Evolutionary conservation across 2,329 filamentous ascomycete genomes (phyloP), one percentile per base, ranked within the genome.

Genomic region (Ophiostoma perfectum): DNA sequence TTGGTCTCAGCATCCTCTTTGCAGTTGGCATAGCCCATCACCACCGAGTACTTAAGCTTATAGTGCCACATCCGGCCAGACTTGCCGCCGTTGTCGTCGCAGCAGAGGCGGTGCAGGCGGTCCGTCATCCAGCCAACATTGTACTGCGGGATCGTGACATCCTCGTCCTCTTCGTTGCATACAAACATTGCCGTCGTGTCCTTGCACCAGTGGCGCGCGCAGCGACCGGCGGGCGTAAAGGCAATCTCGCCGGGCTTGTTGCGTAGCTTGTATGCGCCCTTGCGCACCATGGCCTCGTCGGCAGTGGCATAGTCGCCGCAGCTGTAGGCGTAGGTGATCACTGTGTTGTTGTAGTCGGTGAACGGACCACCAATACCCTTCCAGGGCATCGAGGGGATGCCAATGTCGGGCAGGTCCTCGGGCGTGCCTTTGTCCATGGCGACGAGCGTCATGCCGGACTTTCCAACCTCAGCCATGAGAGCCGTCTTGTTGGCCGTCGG

Each of bases 1-100:
- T 62, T 65, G 6, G 45, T 42, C 16, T 36, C 36, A 2, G 58
- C 42, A 6, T 67, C 62, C 36, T 39, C 18, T 2, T 45, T 45
- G 70, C 70, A 71, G 66, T 71, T 69, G 39, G 52, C 66, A 16
- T 69, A 71, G 41, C 70, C 70, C 6, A 71, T 44, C 5, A 71
- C 67, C 3, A 68, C 67, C n/a, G 64, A 68, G 67, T 70, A 70
- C 8, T 49, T 38, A 11, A 16, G 9, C 12, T 36, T 42, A 36
- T 70, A 68, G 47, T 71, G 70, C 65, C 66, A 70, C 58, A 71
- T 68, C 64, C 62, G 55, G 4, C 68, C 70, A 5, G 68, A 67
- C 49, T 67, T 70, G 44, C 67, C 68, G 58, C 6, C 42, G 47
- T 55, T 64, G 52, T 66, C 55, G 36, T 67, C 52, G 66, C 70